A percentile compares a stretch with the other conserved stretches of the same genome.
Conservation (phyloP, 345 rosid species). For the Salix dunnii region DNA sequence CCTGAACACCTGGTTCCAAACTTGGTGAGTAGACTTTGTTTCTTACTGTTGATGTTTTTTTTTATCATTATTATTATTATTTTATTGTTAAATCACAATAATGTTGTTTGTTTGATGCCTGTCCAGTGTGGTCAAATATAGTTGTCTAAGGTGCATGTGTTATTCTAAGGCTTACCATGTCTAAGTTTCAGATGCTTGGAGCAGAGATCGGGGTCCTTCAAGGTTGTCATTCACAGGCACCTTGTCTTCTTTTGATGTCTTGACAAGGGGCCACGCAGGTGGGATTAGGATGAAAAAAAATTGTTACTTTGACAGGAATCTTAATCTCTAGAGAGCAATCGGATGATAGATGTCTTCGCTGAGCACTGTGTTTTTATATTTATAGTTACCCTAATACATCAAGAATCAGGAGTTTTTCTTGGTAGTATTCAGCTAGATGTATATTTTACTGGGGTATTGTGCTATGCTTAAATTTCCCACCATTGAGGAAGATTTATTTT, state of each 20-base stretch:
- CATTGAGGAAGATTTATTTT: slow-evolving; percentile 21
- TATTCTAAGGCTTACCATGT: slow-evolving; percentile 97
- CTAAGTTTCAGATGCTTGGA: slow-evolving; percentile 99
- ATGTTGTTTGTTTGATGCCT: slow-evolving; percentile 41
- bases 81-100: slow-evolving; percentile 16
- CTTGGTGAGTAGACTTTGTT: slow-evolving; percentile 57
- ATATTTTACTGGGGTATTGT: slow-evolving; percentile 9
- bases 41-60: background rate
- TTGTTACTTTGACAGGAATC: slow-evolving; percentile 51
- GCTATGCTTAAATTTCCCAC: slow-evolving; percentile 9
- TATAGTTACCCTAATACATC: slow-evolving; percentile 45
- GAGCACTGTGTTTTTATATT: slow-evolving; percentile 58
- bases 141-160: slow-evolving; percentile 73
- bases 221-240: slow-evolving; percentile 71
- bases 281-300: slow-evolving; percentile 84
- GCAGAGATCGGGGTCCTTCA: slow-evolving; percentile 73
- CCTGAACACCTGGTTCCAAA: slow-evolving; percentile 65
- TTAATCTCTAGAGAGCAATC: slow-evolving; percentile 45
- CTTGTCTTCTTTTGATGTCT: slow-evolving; percentile 92
- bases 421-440: slow-evolving; percentile 20
- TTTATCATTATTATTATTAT: background rate
- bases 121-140: slow-evolving; percentile 51
- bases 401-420: slow-evolving; percentile 36
- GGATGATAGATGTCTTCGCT: slow-evolving; percentile 55
- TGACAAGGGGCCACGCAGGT: slow-evolving; percentile 94